Evolutionary conservation across 73 alveolate species (phyloP).

Genomic region (Paramecium tetraurelia): DNA sequence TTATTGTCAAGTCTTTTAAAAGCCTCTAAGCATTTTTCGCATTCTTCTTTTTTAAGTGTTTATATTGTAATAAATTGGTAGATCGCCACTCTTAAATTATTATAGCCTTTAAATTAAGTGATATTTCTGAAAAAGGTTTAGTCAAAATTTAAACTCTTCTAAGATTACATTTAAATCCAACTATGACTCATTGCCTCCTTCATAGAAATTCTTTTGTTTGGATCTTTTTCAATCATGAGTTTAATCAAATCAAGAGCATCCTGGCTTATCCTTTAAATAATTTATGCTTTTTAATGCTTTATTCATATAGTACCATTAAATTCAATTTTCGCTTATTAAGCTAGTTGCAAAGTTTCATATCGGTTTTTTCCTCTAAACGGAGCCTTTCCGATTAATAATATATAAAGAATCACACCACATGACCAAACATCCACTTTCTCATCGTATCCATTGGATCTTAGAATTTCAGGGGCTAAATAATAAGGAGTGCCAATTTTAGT

Average conservation of each 20-base stretch:
- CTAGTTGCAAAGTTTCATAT: neutral
- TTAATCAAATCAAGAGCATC: conserved; percentile 72
- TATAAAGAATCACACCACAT: conserved; percentile 71
- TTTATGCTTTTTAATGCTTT: neutral
- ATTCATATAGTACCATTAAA: neutral
- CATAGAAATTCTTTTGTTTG: conserved; percentile 63
- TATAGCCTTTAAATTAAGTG: neutral
- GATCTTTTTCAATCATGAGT: conserved; percentile 65
- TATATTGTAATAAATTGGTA: neutral
- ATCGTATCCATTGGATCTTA: conserved; percentile 68
- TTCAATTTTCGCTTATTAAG: neutral
- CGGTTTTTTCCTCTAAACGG: conserved; percentile 54
- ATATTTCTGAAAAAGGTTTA: neutral
- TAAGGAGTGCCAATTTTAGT: conserved; percentile 45
- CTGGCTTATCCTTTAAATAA: conserved; percentile 52
- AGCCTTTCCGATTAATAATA: conserved; percentile 66
- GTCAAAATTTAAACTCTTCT: neutral
- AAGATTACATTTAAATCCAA: conserved; percentile 44
- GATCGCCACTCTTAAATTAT: neutral
- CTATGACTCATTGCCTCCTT: conserved; percentile 71
- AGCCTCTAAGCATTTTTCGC: neutral
- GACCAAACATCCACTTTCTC: conserved; percentile 74
- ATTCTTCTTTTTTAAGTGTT: neutral
- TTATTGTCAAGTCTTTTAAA: neutral
- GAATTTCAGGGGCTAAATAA: neutral